phyloP scores from a whole-genome alignment of 164 flowering plant genomes.

The Piper longum region DNA sequence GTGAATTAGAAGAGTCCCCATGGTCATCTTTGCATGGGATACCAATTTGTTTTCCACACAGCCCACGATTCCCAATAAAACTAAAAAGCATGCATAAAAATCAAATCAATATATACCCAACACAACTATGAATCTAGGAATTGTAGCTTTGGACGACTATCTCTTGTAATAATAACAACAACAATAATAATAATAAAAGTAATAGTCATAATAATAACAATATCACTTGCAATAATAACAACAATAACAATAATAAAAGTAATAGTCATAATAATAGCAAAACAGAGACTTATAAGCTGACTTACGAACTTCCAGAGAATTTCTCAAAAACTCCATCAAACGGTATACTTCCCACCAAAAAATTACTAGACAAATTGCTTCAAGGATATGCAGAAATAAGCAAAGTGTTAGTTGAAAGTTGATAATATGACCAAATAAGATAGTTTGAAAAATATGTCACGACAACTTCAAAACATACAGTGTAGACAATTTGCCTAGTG shows the following conservation, averaged over 20 bases:
- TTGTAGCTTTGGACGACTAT: too few relatives aligned
- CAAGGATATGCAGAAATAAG: conserved; percentile 13
- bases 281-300: not conserved
- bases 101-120: not conserved
- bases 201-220: too few relatives aligned
- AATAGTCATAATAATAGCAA: too few relatives aligned
- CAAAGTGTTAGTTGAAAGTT: not conserved
- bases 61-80: conserved; percentile 62
- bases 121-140: too few relatives aligned
- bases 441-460: not conserved
- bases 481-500: conserved; percentile 40
- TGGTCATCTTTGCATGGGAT: conserved; percentile 35
- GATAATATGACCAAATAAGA: not conserved
- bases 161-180: too few relatives aligned
- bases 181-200: too few relatives aligned
- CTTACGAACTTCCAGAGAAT: conserved; percentile 72
- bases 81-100: conserved; percentile 20
- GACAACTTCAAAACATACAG: conserved; percentile 37
- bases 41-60: conserved; percentile 74
- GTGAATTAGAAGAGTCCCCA: conserved; percentile 25
- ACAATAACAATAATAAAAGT: too few relatives aligned
- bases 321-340: conserved; percentile 51
- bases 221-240: too few relatives aligned
- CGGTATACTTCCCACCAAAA: conserved; percentile 72
- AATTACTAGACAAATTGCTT: conserved; percentile 82